Evolutionary conservation across 2,329 filamentous ascomycete genomes (phyloP).

Genomic region (Cercospora sesami): DNA sequence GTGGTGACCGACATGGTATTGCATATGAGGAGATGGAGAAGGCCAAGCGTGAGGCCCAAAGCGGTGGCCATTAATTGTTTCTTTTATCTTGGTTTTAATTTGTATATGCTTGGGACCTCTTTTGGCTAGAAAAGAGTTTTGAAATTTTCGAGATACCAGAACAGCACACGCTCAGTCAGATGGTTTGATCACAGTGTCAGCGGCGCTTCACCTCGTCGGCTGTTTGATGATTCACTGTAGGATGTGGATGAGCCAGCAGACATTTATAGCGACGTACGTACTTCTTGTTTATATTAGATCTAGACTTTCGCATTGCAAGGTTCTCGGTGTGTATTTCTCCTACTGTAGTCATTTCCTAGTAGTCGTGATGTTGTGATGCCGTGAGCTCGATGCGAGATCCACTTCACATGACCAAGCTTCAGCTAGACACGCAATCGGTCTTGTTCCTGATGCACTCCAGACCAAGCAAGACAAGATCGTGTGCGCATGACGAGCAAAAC

Average conservation of each 20-base stretch:
- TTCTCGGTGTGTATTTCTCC: background rate
- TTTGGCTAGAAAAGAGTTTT: constrained; percentile 2
- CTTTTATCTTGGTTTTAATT: background rate
- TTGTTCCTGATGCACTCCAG: background rate
- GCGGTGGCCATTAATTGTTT: constrained; percentile 22
- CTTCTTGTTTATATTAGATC: background rate
- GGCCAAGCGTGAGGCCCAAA: constrained; percentile 19
- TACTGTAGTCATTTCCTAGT: background rate
- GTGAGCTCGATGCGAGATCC: background rate
- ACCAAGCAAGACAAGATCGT: background rate
- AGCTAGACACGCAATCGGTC: background rate
- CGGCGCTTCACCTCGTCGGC: background rate
- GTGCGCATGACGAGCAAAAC: background rate
- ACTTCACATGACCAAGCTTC: background rate
- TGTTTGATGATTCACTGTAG: background rate
- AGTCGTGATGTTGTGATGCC: background rate
- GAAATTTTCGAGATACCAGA: constrained; percentile 17
- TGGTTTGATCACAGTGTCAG: constrained; percentile 1
- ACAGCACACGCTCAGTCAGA: constrained; percentile 11
- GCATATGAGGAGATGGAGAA: constrained; percentile 49
- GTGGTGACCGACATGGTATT: constrained; percentile 55
- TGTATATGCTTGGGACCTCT: background rate
- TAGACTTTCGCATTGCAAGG: background rate
- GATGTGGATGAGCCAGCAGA: background rate
- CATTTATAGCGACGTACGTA: background rate